These are phyloP conservation scores for Aspergillus ellipticus DNA, from an alignment of 495 filamentous ascomycete species.

Conservation along the genomic window DNA sequence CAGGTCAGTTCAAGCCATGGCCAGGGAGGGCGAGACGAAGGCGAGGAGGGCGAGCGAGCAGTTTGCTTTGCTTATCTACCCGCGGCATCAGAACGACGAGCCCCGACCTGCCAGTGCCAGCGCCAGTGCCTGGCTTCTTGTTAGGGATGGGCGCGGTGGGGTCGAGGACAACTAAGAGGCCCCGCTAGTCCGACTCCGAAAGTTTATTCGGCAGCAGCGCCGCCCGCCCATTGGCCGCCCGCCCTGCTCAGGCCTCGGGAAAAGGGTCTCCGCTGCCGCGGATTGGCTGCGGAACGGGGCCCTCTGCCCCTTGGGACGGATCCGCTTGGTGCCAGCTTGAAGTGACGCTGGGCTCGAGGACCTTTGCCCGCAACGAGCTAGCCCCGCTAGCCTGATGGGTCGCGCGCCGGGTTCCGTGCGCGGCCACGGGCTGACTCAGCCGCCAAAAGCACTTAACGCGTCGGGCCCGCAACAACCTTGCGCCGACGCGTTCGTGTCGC, in stretches of 20 bases:
- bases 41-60: neutral
- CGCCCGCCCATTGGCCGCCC: constrained; percentile 2
- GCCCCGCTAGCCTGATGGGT: neutral
- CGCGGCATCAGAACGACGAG: neutral
- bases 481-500: constrained; percentile 36
- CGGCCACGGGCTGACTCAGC: constrained; percentile 8
- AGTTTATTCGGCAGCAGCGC: neutral
- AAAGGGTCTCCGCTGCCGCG: neutral
- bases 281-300: constrained; percentile 8
- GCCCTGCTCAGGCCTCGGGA: neutral
- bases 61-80: constrained; percentile 9
- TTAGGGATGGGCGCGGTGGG: constrained; percentile 7
- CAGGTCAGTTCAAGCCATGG: neutral
- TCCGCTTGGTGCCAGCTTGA: constrained; percentile 9
- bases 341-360: constrained; percentile 9
- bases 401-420: constrained; percentile 1
- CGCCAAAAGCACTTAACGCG: constrained; percentile 41
- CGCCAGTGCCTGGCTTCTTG: too few relatives aligned
- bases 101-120: neutral
- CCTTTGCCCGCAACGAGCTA: constrained; percentile 16
- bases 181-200: constrained; percentile 12
- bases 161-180: constrained; percentile 7
- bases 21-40: neutral
- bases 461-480: constrained; percentile 16
- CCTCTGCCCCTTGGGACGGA: constrained; percentile 7